These are phyloP conservation scores for Rhododendron kiyosumense DNA, from an alignment of 148 eudicot genomes.

Conservation along the genomic window DNA sequence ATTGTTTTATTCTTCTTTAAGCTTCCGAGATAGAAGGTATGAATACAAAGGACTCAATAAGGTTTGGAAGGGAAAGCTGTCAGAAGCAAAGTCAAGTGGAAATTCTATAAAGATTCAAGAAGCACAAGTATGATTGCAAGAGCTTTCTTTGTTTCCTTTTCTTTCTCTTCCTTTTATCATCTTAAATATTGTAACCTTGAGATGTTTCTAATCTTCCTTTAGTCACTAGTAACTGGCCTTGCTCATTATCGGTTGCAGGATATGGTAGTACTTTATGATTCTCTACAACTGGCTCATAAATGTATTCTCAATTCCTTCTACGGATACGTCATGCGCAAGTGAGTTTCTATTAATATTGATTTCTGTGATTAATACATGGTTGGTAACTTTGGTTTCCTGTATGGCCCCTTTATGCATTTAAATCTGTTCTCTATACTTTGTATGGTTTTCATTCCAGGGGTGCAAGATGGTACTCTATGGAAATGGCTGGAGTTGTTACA, in stretches of 20 bases:
- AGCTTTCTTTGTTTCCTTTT: background rate
- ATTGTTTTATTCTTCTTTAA: constrained; percentile 25
- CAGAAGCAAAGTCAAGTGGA: constrained; percentile 91
- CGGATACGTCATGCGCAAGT: constrained; percentile 99
- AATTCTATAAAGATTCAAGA: constrained; percentile 96
- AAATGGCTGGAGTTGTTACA: constrained; percentile 99
- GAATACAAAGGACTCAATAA: constrained; percentile 98
- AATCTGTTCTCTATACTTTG: background rate
- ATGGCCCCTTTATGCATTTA: background rate
- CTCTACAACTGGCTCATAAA: constrained; percentile 98
- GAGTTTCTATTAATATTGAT: constrained; percentile 18
- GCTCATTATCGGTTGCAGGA: constrained; percentile 49
- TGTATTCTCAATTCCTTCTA: constrained; percentile 97
- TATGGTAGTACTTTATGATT: constrained; percentile 96
- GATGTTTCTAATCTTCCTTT: background rate
- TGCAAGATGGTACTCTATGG: constrained; percentile 99
- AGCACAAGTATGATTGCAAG: constrained; percentile 67
- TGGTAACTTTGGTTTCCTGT: constrained; percentile 1
- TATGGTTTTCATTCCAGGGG: constrained; percentile 46
- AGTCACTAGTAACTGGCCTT: constrained; percentile 1
- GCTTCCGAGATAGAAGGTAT: constrained; percentile 98
- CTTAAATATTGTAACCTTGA: background rate
- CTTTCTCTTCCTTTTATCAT: background rate
- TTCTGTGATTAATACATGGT: constrained; percentile 8
- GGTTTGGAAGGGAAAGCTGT: constrained; percentile 92